Base-by-base conservation (phyloP, 2,329 filamentous ascomycete genomes). In the Diplodia mutila region DNA sequence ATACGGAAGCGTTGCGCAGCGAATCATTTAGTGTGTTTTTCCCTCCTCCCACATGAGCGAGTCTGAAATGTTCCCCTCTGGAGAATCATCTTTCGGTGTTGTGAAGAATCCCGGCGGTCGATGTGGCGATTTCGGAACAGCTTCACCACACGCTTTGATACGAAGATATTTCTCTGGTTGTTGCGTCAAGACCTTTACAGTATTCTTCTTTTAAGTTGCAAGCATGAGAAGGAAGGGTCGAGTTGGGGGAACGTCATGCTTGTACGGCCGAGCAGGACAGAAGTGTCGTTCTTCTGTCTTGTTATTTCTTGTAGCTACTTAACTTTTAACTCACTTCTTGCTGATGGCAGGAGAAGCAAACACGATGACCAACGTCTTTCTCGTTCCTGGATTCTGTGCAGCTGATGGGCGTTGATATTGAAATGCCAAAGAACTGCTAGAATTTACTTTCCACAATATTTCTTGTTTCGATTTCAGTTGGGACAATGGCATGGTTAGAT, bases 1-100 rank as follows among this genome's bases (percentile, higher is more conserved):
- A 61, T 61, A 61, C n/a, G 57, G 57, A 61, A 61, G 57, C 57
- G 57, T 48, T 61, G 57, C 39, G 57, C 53, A 61, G 57, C 57
- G 57, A 48, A 61, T 46, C 29, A 61, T 27, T 21, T 48, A 61
- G 57, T 61, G 57, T 61, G 16, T 48, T 61, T 61, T 61, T 48
- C 34, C 34, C 34, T 59, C 54, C 23, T 46, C 37, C 57, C 39
- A 61, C 57, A 61, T 61, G 57, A 61, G 57, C 39, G 57, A 61
- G 57, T 37, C 39, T 61, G 57, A 61, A 54, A 49, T 61, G 39
- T 48, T 61, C 57, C 57, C 27, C 25, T 27, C 37, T 42, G 39
- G 34, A 61, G 39, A 48, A 61, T 61, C 57, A 48, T 49, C 16
- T 54, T 54, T n/a, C 21, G 39, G 57, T 49, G 57, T 61, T 23